Conservation (phyloP, 2,329 filamentous ascomycete species). For the Sclerotinia borealis region DNA sequence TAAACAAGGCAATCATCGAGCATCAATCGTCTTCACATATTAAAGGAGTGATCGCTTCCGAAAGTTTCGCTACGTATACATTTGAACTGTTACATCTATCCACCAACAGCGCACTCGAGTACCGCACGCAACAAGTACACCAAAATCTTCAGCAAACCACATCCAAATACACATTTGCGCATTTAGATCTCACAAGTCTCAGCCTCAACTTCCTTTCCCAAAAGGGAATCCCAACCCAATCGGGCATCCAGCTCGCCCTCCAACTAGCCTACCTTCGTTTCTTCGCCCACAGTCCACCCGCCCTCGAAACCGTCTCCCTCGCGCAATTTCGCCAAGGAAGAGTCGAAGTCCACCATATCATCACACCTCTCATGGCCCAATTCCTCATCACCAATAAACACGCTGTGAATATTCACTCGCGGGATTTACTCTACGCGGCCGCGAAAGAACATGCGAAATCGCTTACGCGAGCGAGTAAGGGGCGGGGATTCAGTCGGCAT, state of each 20-base stretch:
- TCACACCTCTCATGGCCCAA: not conserved
- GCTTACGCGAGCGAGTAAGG: not conserved
- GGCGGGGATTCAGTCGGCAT: not conserved
- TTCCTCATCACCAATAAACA: not conserved
- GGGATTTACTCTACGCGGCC: not conserved
- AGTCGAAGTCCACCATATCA: not conserved
- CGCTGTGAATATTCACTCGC: not conserved
- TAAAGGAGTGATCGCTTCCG: not conserved
- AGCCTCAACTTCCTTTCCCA: not conserved
- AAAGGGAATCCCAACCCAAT: not conserved
- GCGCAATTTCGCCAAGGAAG: not conserved
- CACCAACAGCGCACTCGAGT: not conserved
- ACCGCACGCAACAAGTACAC: not conserved
- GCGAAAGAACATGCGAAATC: not conserved
- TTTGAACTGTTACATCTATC: not conserved
- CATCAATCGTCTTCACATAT: not conserved
- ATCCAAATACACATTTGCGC: not conserved
- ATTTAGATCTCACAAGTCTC: not conserved
- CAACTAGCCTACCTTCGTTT: not conserved
- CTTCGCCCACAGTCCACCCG: slow-evolving; percentile 39
- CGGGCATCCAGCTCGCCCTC: not conserved
- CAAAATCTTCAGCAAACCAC: not conserved
- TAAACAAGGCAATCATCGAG: not conserved
- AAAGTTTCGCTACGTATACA: not conserved
- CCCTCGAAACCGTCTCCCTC: not conserved